A percentile compares a stretch with the other conserved stretches of the same genome.
Conservation (phyloP, 768 basidiomycete genomes). For the Kwoniella dendrophila region DNA sequence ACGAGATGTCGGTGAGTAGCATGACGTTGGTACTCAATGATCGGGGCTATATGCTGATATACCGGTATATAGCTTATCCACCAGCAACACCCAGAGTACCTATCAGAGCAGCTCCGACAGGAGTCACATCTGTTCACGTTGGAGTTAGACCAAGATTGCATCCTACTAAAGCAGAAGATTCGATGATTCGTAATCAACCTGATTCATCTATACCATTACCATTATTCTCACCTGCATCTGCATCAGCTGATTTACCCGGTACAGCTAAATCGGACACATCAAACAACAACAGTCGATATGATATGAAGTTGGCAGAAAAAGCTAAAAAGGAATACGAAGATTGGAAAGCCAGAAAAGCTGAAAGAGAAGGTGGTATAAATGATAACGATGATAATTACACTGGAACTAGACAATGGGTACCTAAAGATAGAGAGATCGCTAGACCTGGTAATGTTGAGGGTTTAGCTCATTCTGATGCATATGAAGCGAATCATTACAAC, state of each 20-base stretch:
- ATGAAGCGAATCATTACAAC: slow-evolving; percentile 4
- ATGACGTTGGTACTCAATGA: neutral
- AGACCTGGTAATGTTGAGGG: slow-evolving; percentile 33
- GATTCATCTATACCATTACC: slow-evolving; percentile 31
- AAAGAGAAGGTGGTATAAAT: slow-evolving; percentile 39
- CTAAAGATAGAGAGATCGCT: slow-evolving; percentile 29
- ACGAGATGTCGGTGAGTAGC: slow-evolving; percentile 39
- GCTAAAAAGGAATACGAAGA: slow-evolving; percentile 43
- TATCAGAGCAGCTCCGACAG: slow-evolving; percentile 71
- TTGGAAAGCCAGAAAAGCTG: slow-evolving; percentile 37
- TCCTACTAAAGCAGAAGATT: slow-evolving; percentile 35
- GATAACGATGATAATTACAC: slow-evolving; percentile 18
- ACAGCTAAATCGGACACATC: slow-evolving; percentile 3
- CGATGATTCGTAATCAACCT: slow-evolving; percentile 42
- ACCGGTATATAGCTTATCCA: slow-evolving; percentile 39
- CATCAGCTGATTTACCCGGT: slow-evolving; percentile 3
- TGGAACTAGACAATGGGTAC: slow-evolving; percentile 39
- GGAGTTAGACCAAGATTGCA: slow-evolving; percentile 61
- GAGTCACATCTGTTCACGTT: slow-evolving; percentile 86
- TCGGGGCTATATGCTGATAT: neutral
- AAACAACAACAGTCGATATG: slow-evolving; percentile 23
- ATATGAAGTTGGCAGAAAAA: slow-evolving; percentile 23
- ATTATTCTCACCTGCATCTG: slow-evolving; percentile 27
- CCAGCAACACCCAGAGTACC: slow-evolving; percentile 36
- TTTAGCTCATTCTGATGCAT: slow-evolving; percentile 20